Evolutionary conservation across 2,329 filamentous ascomycete species (phyloP).

Genomic region (Fusarium humuli): DNA sequence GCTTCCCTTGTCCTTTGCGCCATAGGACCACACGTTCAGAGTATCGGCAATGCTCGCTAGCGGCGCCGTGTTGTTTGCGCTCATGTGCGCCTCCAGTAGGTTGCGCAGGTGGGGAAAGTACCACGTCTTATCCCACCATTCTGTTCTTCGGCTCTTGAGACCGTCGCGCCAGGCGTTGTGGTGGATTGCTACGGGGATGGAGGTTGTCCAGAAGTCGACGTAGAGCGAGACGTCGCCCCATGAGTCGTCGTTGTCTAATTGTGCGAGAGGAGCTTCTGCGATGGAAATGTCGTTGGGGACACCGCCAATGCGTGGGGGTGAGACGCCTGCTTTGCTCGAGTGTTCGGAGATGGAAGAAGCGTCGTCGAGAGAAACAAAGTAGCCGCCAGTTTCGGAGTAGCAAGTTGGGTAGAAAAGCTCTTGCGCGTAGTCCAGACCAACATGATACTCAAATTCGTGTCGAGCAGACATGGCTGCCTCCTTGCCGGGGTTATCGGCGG

Average conservation of each 20-base stretch:
- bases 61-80: conserved; percentile 27
- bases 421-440: conserved; percentile 48
- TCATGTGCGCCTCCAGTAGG: conserved; percentile 35
- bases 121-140: conserved; percentile 47
- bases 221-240: conserved; percentile 44
- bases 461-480: conserved; percentile 22
- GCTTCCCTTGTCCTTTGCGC: conserved; percentile 9
- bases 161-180: conserved; percentile 46
- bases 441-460: conserved; percentile 44
- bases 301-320: conserved; percentile 39
- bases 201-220: conserved; percentile 42
- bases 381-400: conserved; percentile 45
- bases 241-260: conserved; percentile 1
- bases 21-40: conserved; percentile 32
- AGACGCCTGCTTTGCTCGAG: conserved; percentile 38
- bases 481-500: conserved; percentile 26
- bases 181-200: conserved; percentile 42
- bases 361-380: conserved; percentile 41
- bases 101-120: conserved; percentile 42
- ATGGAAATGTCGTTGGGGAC: conserved; percentile 41
- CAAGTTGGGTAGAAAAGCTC: conserved; percentile 49
- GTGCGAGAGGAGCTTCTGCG: conserved; percentile 28
- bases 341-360: conserved; percentile 23
- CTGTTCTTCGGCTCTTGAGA: conserved; percentile 38
- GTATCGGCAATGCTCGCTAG: conserved; percentile 29